Evolutionary conservation across 176 grass and related monocot species (phyloP).

Genomic region (Oropetium thomaeum): DNA sequence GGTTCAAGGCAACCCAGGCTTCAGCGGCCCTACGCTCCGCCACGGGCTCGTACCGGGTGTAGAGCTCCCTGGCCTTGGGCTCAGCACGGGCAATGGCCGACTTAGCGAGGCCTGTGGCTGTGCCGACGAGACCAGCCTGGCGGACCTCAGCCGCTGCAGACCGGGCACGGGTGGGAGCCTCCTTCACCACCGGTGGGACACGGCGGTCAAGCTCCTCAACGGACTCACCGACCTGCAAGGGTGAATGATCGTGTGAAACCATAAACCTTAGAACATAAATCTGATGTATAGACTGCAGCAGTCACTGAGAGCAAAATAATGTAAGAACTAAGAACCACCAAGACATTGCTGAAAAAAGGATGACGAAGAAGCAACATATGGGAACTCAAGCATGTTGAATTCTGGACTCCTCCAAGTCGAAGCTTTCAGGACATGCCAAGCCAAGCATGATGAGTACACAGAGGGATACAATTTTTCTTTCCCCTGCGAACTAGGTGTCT

Average conservation of each 20-base stretch:
- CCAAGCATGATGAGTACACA: too few species aligned
- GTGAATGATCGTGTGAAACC: not conserved
- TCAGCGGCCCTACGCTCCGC: constrained; percentile 61
- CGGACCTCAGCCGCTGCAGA: constrained; percentile 66
- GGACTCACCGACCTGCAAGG: constrained; percentile 53
- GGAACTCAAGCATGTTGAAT: not conserved
- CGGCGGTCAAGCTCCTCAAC: constrained; percentile 68
- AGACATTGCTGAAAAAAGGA: too few species aligned
- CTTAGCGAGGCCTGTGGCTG: constrained; percentile 56
- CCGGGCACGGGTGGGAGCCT: constrained; percentile 44
- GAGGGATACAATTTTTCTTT: too few species aligned
- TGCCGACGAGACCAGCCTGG: constrained; percentile 57
- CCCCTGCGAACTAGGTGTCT: not conserved
- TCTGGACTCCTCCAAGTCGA: not conserved
- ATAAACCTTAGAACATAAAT: not conserved
- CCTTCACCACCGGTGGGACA: constrained; percentile 67
- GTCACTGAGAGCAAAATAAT: not conserved
- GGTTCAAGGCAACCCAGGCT: constrained; percentile 76
- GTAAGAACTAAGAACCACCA: too few species aligned
- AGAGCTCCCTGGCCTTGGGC: constrained; percentile 57
- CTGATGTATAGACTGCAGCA: not conserved
- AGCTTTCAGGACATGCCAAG: not conserved
- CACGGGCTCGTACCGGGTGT: constrained; percentile 69
- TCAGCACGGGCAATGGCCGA: constrained; percentile 46
- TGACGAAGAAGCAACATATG: not conserved